phyloP scores from a whole-genome alignment of 805 yeast species.

The Ogataea polymorpha region DNA sequence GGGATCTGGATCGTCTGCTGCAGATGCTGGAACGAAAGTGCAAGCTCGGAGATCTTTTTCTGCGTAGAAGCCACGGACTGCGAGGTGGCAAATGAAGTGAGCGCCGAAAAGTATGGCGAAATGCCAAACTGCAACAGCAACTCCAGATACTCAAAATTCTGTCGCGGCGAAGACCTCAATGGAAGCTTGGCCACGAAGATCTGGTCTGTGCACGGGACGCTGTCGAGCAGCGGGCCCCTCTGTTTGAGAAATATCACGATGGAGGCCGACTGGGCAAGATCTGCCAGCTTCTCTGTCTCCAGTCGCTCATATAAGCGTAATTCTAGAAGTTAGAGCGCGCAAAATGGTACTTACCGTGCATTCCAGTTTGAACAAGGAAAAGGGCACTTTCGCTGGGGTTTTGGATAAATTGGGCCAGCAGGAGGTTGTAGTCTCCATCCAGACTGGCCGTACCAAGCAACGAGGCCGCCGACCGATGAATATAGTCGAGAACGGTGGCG shows the following conservation, averaged over 20 bases:
- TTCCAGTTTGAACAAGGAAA: not conserved
- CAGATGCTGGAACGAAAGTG: slow-evolving; percentile 61
- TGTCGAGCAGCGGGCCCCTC: slow-evolving; percentile 9
- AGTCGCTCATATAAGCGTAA: not conserved
- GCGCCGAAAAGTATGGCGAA: slow-evolving; percentile 64
- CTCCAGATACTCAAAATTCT: slow-evolving; percentile 45
- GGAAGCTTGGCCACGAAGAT: slow-evolving; percentile 8
- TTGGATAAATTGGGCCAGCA: not conserved
- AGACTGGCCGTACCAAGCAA: not conserved
- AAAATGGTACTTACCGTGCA: not conserved
- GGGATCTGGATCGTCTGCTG: slow-evolving; percentile 70
- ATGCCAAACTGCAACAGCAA: slow-evolving; percentile 61
- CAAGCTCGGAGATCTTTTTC: slow-evolving; percentile 65
- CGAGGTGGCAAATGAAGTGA: slow-evolving; percentile 24
- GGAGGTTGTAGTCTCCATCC: not conserved
- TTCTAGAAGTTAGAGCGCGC: not conserved
- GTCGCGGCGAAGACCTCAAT: slow-evolving; percentile 7
- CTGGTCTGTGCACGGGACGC: slow-evolving; percentile 7
- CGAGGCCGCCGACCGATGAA: not conserved
- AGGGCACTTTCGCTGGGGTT: slow-evolving; percentile 4
- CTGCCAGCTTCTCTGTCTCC: not conserved
- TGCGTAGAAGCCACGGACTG: slow-evolving; percentile 46
- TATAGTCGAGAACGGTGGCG: not conserved
- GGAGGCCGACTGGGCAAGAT: not conserved
- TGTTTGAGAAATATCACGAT: slow-evolving; percentile 12